These are phyloP conservation scores for Neonectria ditissima DNA, from an alignment of 2,329 filamentous ascomycete species.

Conservation along the genomic window DNA sequence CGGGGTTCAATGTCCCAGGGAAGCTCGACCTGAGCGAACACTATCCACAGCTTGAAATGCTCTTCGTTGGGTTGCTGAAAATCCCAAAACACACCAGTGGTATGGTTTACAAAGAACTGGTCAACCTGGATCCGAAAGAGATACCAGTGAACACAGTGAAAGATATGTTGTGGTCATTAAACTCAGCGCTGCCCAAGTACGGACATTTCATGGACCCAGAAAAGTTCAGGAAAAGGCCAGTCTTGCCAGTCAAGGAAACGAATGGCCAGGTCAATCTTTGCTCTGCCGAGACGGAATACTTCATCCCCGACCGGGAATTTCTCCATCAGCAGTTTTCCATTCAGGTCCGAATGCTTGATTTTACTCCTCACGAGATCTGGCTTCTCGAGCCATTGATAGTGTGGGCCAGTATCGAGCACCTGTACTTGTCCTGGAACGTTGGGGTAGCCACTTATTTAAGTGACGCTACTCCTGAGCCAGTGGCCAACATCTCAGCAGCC, in stretches of 20 bases:
- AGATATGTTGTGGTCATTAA: constrained; percentile 33
- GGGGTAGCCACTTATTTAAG: constrained; percentile 17
- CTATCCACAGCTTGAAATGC: constrained; percentile 33
- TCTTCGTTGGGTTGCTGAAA: constrained; percentile 35
- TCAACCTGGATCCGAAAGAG: constrained; percentile 3
- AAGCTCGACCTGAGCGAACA: constrained; percentile 35
- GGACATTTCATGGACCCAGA: constrained; percentile 35
- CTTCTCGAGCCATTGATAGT: constrained; percentile 34
- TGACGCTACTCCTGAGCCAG: neutral
- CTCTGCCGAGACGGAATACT: constrained; percentile 36
- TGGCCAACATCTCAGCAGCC: constrained; percentile 22
- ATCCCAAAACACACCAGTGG: constrained; percentile 31
- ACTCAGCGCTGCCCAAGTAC: constrained; percentile 30
- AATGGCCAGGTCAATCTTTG: constrained; percentile 26
- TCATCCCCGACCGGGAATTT: constrained; percentile 33
- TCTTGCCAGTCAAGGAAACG: constrained; percentile 31
- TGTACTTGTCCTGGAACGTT: constrained; percentile 38
- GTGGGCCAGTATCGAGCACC: constrained; percentile 36
- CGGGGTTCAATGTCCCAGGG: constrained; percentile 31
- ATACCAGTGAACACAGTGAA: neutral
- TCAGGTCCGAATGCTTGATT: constrained; percentile 35
- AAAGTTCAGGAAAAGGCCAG: constrained; percentile 13
- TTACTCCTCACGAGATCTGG: constrained; percentile 38
- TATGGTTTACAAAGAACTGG: constrained; percentile 30
- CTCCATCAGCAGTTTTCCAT: constrained; percentile 29